phyloP scores from a whole-genome alignment of 2,329 filamentous ascomycete species.

The Arthroderma sp. region DNA sequence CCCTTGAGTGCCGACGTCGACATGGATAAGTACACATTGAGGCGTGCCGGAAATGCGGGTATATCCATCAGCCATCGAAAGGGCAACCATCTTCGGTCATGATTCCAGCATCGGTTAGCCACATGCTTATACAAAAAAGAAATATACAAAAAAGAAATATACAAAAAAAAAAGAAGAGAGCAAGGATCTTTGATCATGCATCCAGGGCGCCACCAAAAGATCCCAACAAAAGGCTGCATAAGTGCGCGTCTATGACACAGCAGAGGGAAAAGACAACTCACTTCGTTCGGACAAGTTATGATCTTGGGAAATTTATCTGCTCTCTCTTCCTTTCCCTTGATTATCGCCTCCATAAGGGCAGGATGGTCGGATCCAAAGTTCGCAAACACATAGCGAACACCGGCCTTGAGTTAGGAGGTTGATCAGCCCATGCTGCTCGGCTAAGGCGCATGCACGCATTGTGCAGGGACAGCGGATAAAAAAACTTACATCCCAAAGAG shows the following conservation, averaged over 20 bases:
- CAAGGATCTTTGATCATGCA: neutral
- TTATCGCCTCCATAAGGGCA: conserved; percentile 66
- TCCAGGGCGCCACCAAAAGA: conserved; percentile 2
- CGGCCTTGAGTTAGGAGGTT: conserved; percentile 24
- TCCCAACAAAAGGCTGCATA: neutral
- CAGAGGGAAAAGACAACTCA: conserved; percentile 20
- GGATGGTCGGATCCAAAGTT: conserved; percentile 50
- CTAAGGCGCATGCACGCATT: neutral
- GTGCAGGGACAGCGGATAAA: neutral
- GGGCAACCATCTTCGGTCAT: conserved; percentile 56
- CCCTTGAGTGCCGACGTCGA: conserved; percentile 70
- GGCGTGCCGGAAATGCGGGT: conserved; percentile 58
- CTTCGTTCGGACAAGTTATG: conserved; percentile 70
- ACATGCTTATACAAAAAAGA: no score
- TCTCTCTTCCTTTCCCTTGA: conserved; percentile 58
- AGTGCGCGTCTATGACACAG: neutral
- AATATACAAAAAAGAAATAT: no score
- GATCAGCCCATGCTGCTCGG: neutral
- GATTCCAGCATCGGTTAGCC: conserved; percentile 1
- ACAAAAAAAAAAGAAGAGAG: no score
- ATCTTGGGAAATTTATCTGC: conserved; percentile 54
- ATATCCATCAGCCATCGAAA: conserved; percentile 75
- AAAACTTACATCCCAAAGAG: conserved; percentile 57
- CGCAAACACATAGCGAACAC: conserved; percentile 39
- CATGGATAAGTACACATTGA: conserved; percentile 66